These are phyloP conservation scores for Hortiboletus rubellus DNA, from an alignment of 1,284 basidiomycete species.

Conservation along the genomic window DNA sequence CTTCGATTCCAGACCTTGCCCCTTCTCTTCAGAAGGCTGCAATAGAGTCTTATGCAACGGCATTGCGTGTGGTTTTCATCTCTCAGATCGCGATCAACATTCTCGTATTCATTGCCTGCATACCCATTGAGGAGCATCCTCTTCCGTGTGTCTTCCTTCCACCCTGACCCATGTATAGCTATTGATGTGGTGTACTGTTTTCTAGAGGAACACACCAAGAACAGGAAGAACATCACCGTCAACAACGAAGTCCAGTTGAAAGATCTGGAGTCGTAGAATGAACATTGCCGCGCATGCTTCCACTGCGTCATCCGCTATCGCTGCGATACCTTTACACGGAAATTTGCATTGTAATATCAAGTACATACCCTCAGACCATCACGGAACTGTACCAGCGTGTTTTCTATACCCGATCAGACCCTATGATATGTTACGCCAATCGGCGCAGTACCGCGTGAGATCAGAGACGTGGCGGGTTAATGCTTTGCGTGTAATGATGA, in stretches of 20 bases:
- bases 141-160: constrained; percentile 56
- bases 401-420: constrained; percentile 18
- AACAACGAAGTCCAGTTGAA: constrained; percentile 28
- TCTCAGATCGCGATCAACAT: constrained; percentile 67
- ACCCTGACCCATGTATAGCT: constrained; percentile 17
- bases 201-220: constrained; percentile 61
- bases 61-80: constrained; percentile 85
- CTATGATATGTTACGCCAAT: constrained; percentile 1
- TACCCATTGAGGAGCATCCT: constrained; percentile 75
- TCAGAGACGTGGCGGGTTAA: constrained; percentile 8
- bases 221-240: constrained; percentile 55
- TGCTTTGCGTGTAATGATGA: neutral
- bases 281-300: constrained; percentile 12
- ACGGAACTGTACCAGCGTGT: constrained; percentile 26
- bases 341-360: constrained; percentile 34
- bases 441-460: neutral
- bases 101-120: constrained; percentile 57
- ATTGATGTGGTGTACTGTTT: constrained; percentile 12
- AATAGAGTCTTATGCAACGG: constrained; percentile 79
- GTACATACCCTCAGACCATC: constrained; percentile 24
- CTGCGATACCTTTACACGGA: constrained; percentile 27
- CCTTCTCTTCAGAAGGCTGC: constrained; percentile 66
- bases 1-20: constrained; percentile 73
- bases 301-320: constrained; percentile 10
- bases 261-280: constrained; percentile 20